Base-by-base conservation (phyloP, 2,329 filamentous ascomycete genomes). In the Monilinia laxa region DNA sequence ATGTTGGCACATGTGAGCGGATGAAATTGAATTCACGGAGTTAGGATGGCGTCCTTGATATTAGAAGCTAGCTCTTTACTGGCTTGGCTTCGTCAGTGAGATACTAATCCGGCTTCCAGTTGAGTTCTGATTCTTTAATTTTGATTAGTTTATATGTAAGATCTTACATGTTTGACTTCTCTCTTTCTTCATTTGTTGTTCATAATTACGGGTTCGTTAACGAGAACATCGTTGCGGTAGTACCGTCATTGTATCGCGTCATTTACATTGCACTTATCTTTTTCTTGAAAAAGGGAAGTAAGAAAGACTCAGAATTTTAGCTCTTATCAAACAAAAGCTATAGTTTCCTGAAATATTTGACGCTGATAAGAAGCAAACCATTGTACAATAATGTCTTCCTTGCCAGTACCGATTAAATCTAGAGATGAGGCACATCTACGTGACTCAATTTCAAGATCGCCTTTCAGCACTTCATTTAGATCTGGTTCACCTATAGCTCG, bases 401-500 rank as follows among this genome's bases (percentile, higher is more conserved):
- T 70, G 59, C 59, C 74, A 23, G 67, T 57, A 14, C 68, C 71
- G 14, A 76, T 76, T 45, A 69, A 66, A 54, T 31, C 53, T 31
- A 56, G 66, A 35, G 60, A 67, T 4, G 28, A 60, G 18, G 53
- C 55, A 11, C 35, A 45, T 38, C 62, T 68, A 38, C 65, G 70
- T 62, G 68, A 67, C 58, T 72, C 73, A 4, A 65, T 72, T 64
- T 62, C 68, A 71, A 77, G 76, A 67, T 77, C 71, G 70, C 77
- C 72, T 16, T 77, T 78, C 70, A 73, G 77, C 64, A 75, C 75
- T 49, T 82, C 81, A 7, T 87, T 87, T 76, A 79, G 80, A 35
- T 83, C 85, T 28, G 80, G 81, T 38, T 89, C 89, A n/a, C 87
- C 88, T 28, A 81, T 90, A 58, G 89, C 87, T 0, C 85, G 90